phyloP scores from a whole-genome alignment of 371 early-diverging fungal genomes.

The Coemansia sp. region DNA sequence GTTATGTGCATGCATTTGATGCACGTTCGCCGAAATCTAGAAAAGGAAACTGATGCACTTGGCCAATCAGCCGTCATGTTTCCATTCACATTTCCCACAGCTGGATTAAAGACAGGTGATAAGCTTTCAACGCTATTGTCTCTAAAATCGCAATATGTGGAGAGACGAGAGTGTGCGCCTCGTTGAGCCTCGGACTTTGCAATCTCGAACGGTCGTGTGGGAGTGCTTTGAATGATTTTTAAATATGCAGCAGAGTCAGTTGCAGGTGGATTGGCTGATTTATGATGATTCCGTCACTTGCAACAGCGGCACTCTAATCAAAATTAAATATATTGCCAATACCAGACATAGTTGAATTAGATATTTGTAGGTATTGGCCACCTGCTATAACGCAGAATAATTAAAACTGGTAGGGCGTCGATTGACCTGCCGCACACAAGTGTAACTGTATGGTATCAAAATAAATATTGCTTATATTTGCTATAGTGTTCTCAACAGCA shows the following conservation, averaged over 20 bases:
- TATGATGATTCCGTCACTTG: not conserved
- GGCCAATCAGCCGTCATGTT: not conserved
- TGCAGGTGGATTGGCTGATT: not conserved
- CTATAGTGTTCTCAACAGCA: too few species aligned
- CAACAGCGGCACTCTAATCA: too few species aligned
- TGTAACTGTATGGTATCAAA: too few species aligned
- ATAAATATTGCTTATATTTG: too few species aligned
- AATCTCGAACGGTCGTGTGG: not conserved
- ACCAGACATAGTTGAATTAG: not conserved
- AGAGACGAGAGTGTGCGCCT: not conserved
- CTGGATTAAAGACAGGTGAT: not conserved
- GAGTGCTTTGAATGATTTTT: not conserved
- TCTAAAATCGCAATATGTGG: not conserved
- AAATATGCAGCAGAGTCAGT: not conserved
- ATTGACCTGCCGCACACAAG: too few species aligned
- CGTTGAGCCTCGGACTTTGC: not conserved
- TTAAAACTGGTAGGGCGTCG: too few species aligned
- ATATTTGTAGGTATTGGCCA: not conserved
- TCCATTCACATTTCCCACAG: not conserved
- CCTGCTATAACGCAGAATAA: too few species aligned
- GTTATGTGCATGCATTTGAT: not conserved
- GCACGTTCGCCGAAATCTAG: not conserved
- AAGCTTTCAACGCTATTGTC: not conserved
- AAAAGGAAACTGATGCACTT: not conserved
- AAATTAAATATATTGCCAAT: too few species aligned